Evolutionary conservation across 2,329 filamentous ascomycete species (phyloP), one percentile per base, ranked within the genome.

Genomic region (Stagonosporopsis rhizophila): DNA sequence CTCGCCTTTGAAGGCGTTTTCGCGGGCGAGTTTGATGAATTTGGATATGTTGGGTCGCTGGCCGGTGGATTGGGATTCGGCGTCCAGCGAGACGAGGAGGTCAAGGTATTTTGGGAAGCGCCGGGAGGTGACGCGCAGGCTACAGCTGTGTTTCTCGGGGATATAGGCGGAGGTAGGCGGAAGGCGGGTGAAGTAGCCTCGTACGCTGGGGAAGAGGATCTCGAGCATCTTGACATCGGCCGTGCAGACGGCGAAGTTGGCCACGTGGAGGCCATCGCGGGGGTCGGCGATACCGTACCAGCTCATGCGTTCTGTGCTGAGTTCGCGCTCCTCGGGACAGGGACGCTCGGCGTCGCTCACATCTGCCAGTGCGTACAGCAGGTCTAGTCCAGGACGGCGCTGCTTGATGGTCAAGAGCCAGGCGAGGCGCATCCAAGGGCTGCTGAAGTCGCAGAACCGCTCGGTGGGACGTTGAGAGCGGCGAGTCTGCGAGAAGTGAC

Each of bases 391-490:
- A 3, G 83, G 80, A 17, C 85, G 80, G 12, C 85, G 78, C 62
- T 91, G 85, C 74, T 92, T 92, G 48, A 90, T 79, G 2, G 88
- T 93, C 60, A 96, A 82, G 3, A 93, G 82, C 86, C 90, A 96
- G 0, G 92, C 92, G 35, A 96, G 86, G 25, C 91, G 87, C 66
- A 91, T 89, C 91, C 92, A 97, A 0, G 89, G 85, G 12, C 86
- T 83, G 27, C 90, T 91, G 75, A 97, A 91, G 61, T 92, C 89
- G 77, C 94, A 98, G 41, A 83, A 81, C 7, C 90, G 82, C 41
- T 85, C 81, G 37, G 82, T 79, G 14, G 85, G 82, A 2, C 82
- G 78, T 4, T 85, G 80, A 15, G 87, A 85, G 25, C 81, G 79
- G 27, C 85, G 81, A 32, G 85, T 85, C 3, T 83, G 82, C 11